Evolutionary conservation across 345 rosid species (phyloP).

Genomic region (Capsella bursapastoris): DNA sequence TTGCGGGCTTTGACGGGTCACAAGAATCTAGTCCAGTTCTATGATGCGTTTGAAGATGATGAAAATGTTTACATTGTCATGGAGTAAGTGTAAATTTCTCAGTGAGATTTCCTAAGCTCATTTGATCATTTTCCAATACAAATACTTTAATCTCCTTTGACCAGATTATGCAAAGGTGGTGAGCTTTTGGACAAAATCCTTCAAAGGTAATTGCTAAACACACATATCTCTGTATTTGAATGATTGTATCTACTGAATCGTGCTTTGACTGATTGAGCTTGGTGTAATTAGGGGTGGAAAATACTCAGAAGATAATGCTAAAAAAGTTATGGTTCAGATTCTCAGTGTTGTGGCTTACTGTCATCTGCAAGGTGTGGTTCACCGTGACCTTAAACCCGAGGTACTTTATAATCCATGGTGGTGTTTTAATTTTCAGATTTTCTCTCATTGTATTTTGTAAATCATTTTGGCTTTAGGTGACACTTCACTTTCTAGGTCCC

Average conservation of each 20-base stretch:
- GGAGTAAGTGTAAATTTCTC: constrained; percentile 64
- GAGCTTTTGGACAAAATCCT: constrained; percentile 93
- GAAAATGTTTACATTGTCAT: constrained; percentile 78
- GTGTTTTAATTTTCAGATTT: constrained; percentile 1
- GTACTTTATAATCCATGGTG: constrained; percentile 47
- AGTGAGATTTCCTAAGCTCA: constrained; percentile 10
- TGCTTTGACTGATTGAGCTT: constrained; percentile 25
- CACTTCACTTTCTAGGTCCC: constrained; percentile 46
- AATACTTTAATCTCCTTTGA: not conserved
- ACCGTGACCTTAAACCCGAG: constrained; percentile 99
- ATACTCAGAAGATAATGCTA: constrained; percentile 96
- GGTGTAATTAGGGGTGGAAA: constrained; percentile 80
- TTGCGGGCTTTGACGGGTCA: constrained; percentile 79
- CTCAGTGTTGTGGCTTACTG: constrained; percentile 86
- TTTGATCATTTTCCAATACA: constrained; percentile 17
- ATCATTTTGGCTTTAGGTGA: constrained; percentile 35
- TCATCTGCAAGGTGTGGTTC: constrained; percentile 98
- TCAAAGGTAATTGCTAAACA: constrained; percentile 61
- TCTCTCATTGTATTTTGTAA: constrained; percentile 15
- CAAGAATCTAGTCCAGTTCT: constrained; percentile 71
- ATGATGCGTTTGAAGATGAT: constrained; percentile 85
- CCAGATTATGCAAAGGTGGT: constrained; percentile 95
- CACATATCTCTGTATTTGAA: constrained; percentile 12
- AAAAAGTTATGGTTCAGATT: constrained; percentile 86
- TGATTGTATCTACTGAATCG: constrained; percentile 22